phyloP scores from a whole-genome alignment of 1,284 basidiomycete species.

The Ceratobasidium papillatum region DNA sequence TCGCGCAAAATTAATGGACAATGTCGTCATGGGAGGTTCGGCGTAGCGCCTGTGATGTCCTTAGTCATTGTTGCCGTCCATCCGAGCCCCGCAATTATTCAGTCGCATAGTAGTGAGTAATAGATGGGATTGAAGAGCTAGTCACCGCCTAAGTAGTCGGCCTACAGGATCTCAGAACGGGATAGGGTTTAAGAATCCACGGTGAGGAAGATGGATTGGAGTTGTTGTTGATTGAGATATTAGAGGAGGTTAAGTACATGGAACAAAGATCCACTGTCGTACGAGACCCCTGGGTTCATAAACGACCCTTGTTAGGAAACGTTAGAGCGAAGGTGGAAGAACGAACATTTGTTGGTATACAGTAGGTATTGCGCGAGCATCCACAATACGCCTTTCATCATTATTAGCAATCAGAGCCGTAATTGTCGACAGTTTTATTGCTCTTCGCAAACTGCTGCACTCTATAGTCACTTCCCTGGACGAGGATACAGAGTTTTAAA shows the following conservation, averaged over 20 bases:
- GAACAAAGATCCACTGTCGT: constrained; percentile 61
- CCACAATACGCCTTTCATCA: constrained; percentile 77
- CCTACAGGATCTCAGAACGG: constrained; percentile 47
- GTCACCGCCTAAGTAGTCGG: constrained; percentile 48
- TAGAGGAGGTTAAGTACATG: constrained; percentile 58
- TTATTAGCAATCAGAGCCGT: constrained; percentile 65
- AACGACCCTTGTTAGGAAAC: neutral
- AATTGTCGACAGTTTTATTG: constrained; percentile 67
- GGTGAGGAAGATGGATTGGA: constrained; percentile 65
- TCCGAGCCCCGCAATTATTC: constrained; percentile 62
- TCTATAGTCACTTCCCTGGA: neutral
- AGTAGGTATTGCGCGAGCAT: constrained; percentile 59
- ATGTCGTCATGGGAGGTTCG: constrained; percentile 54
- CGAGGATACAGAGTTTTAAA: neutral
- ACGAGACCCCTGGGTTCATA: constrained; percentile 45
- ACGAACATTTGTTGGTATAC: constrained; percentile 59
- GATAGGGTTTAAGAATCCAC: constrained; percentile 57
- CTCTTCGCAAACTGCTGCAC: constrained; percentile 63
- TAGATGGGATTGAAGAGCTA: constrained; percentile 49
- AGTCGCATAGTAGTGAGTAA: constrained; percentile 52
- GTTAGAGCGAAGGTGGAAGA: constrained; percentile 47
- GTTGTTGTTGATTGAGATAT: constrained; percentile 58
- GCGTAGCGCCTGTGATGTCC: constrained; percentile 48
- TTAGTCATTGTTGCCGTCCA: constrained; percentile 56
- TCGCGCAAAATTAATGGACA: constrained; percentile 60